Evolutionary conservation across 192 early-diverging fungal genomes (phyloP).

Genomic region (Martensiomyces pterosporus): DNA sequence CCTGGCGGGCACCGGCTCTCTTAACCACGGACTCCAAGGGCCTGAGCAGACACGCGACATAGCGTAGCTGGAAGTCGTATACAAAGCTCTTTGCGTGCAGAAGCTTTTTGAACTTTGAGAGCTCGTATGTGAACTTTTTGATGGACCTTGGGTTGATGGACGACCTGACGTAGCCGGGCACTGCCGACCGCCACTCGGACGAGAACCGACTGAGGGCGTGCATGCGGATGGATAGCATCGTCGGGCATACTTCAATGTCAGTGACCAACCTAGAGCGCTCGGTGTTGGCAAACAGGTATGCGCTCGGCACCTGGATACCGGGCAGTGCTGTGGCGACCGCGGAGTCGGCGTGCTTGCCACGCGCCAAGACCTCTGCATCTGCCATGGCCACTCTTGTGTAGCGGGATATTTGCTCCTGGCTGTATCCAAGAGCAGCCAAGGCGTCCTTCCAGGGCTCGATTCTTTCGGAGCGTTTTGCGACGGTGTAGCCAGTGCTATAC

Average conservation of each 20-base stretch:
- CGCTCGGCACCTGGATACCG: conserved; percentile 32
- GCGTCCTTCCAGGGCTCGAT: conserved; percentile 28
- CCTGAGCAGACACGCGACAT: conserved; percentile 29
- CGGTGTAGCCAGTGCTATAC: conserved; percentile 42
- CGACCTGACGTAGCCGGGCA: conserved; percentile 43
- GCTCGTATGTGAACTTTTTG: conserved; percentile 47
- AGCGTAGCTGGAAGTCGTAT: conserved; percentile 54
- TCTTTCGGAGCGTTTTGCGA: conserved; percentile 39
- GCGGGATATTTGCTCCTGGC: conserved; percentile 12
- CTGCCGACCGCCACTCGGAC: conserved; percentile 45
- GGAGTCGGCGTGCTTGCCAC: background rate
- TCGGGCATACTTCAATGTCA: conserved; percentile 37
- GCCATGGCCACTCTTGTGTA: conserved; percentile 22
- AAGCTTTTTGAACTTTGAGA: conserved; percentile 51
- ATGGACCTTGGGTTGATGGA: conserved; percentile 38
- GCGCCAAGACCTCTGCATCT: no score
- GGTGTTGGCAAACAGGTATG: conserved; percentile 45
- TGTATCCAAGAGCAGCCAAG: conserved; percentile 30
- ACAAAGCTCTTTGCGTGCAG: conserved; percentile 51
- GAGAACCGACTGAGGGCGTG: conserved; percentile 44
- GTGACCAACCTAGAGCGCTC: conserved; percentile 46
- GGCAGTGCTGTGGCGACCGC: conserved; percentile 19
- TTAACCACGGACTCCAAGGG: conserved; percentile 1
- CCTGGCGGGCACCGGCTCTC: background rate
- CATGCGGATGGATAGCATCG: conserved; percentile 47